Evolutionary conservation across 805 yeast species (phyloP).

Genomic region (Candida dajiaensis): DNA sequence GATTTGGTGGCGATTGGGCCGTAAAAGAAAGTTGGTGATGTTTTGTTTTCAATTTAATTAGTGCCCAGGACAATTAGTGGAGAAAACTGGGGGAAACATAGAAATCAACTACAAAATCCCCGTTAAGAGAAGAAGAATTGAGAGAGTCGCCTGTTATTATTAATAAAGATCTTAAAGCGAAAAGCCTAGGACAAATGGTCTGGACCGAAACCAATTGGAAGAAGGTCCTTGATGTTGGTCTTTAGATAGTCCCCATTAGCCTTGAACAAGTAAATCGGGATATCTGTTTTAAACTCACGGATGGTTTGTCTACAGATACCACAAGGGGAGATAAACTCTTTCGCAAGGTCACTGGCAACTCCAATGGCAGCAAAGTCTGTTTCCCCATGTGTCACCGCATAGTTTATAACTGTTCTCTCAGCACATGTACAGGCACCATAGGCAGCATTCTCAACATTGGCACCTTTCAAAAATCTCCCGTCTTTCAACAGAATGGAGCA

Average conservation of each 20-base stretch:
- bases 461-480: constrained; percentile 57
- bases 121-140: no score
- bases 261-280: constrained; percentile 68
- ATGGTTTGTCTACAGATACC: constrained; percentile 92
- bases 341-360: constrained; percentile 52
- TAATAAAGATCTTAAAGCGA: no score
- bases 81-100: no score
- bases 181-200: constrained; percentile 29
- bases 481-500: constrained; percentile 55
- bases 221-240: constrained; percentile 52
- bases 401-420: constrained; percentile 59
- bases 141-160: no score
- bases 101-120: no score
- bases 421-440: constrained; percentile 80
- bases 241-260: constrained; percentile 41
- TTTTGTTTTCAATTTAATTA: background rate
- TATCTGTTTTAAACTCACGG: constrained; percentile 63
- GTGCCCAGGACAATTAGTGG: background rate
- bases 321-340: constrained; percentile 70
- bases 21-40: background rate
- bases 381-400: constrained; percentile 44
- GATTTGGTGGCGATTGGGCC: no score
- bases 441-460: constrained; percentile 91
- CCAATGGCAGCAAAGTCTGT: constrained; percentile 53
- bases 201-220: constrained; percentile 88